Conservation (phyloP, 2,329 filamentous ascomycete genomes). For the Cercospora nicotianae region DNA sequence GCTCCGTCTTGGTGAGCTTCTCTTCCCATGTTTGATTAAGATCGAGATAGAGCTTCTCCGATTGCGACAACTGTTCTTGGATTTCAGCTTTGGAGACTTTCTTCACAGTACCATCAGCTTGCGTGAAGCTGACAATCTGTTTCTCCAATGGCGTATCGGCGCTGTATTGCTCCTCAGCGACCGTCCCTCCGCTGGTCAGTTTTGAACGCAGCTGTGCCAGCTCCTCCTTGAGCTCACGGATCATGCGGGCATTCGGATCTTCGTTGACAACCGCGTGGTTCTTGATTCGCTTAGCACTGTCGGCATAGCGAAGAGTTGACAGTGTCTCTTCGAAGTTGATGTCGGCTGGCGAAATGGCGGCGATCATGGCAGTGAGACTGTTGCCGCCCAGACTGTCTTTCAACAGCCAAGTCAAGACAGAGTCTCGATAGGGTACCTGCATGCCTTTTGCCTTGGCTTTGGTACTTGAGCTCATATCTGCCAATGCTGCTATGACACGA, state of each 20-base stretch:
- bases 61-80: constrained; percentile 91
- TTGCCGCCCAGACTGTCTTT: constrained; percentile 98
- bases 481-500: constrained; percentile 93
- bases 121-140: constrained; percentile 93
- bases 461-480: constrained; percentile 76
- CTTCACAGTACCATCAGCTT: constrained; percentile 80
- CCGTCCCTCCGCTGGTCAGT: constrained; percentile 55
- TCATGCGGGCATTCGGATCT: constrained; percentile 98
- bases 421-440: constrained; percentile 95
- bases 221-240: constrained; percentile 95
- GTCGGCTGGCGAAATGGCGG: constrained; percentile 94
- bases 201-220: constrained; percentile 82
- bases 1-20: constrained; percentile 89
- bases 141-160: constrained; percentile 90
- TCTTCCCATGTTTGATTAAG: constrained; percentile 99
- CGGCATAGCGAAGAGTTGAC: constrained; percentile 91
- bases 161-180: constrained; percentile 77
- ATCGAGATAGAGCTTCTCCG: constrained; percentile 92
- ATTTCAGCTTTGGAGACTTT: constrained; percentile 99
- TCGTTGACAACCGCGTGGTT: constrained; percentile 99
- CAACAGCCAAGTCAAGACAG: constrained; percentile 90
- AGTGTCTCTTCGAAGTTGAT: constrained; percentile 99
- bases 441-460: constrained; percentile 73
- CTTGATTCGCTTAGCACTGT: constrained; percentile 98
- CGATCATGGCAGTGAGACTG: constrained; percentile 99